A percentile compares a stretch with the other conserved stretches of the same genome.
Conservation (phyloP, 176 grass and related monocot species). For the Olyra latifolia region DNA sequence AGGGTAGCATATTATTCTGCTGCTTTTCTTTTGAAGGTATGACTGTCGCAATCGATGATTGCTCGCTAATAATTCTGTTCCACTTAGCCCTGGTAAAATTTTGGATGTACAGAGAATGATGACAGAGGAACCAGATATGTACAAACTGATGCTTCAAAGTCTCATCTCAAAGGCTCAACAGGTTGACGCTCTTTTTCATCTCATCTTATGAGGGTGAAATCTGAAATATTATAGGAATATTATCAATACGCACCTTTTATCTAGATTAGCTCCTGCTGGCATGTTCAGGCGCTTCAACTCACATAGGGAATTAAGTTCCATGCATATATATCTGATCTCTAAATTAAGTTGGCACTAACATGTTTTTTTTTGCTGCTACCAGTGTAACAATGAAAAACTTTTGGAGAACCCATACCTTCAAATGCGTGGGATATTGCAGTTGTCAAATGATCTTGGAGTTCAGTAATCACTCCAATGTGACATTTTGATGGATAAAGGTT, state of each 20-base stretch:
- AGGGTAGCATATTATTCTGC: constrained; percentile 99
- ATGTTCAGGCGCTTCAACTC: neutral
- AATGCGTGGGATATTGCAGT: constrained; percentile 92
- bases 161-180: constrained; percentile 97
- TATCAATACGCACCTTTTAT: constrained; percentile 6
- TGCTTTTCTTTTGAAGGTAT: constrained; percentile 97
- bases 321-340: constrained; percentile 16
- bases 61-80: constrained; percentile 15
- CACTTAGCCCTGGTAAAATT: constrained; percentile 25
- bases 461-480: constrained; percentile 39
- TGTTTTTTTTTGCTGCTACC: constrained; percentile 10
- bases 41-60: constrained; percentile 22
- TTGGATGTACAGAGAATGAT: constrained; percentile 83
- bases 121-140: constrained; percentile 91
- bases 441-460: constrained; percentile 84
- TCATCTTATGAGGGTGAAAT: neutral
- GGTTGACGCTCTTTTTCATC: constrained; percentile 37
- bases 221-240: neutral
- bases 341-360: constrained; percentile 27
- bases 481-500: constrained; percentile 37
- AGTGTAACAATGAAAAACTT: constrained; percentile 99
- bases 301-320: neutral
- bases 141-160: constrained; percentile 93
- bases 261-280: constrained; percentile 22
- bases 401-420: constrained; percentile 99